These are phyloP conservation scores for Paradendryphiella salina DNA, from an alignment of 2,329 filamentous ascomycete genomes.

Conservation along the genomic window DNA sequence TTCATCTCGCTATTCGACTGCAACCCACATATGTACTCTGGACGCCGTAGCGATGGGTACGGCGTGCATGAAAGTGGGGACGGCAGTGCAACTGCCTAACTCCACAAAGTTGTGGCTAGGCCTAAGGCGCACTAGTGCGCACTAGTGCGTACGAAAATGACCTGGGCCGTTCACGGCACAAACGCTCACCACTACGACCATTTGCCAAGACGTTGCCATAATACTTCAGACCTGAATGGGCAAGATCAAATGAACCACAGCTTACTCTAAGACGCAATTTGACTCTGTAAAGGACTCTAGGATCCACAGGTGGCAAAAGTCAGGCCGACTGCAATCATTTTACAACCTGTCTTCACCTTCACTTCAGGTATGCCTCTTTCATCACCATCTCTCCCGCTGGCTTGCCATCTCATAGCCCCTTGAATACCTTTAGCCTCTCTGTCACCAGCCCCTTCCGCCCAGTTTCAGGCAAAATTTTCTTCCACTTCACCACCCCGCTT, in stretches of 20 bases:
- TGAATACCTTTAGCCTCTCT: not conserved
- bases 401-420: slow-evolving; percentile 9
- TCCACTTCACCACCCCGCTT: slow-evolving; percentile 1
- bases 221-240: not conserved
- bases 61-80: slow-evolving; percentile 13
- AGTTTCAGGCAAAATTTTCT: not conserved
- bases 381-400: not conserved
- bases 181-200: slow-evolving; percentile 7
- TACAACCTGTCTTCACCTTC: slow-evolving; percentile 10
- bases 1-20: slow-evolving; percentile 5
- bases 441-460: not conserved
- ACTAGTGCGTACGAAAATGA: slow-evolving; percentile 26
- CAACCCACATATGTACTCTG: not conserved
- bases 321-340: not conserved
- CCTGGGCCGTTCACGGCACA: slow-evolving; percentile 12
- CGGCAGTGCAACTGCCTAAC: slow-evolving; percentile 19
- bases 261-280: not conserved
- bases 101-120: slow-evolving; percentile 13
- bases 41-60: not conserved
- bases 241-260: too few relatives aligned
- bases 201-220: slow-evolving; percentile 9
- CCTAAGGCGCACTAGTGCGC: slow-evolving; percentile 18
- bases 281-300: not conserved
- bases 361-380: slow-evolving; percentile 20
- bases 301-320: not conserved